Evolutionary conservation across 768 basidiomycete species (phyloP).

Genomic region (Favolaschia claudopus): DNA sequence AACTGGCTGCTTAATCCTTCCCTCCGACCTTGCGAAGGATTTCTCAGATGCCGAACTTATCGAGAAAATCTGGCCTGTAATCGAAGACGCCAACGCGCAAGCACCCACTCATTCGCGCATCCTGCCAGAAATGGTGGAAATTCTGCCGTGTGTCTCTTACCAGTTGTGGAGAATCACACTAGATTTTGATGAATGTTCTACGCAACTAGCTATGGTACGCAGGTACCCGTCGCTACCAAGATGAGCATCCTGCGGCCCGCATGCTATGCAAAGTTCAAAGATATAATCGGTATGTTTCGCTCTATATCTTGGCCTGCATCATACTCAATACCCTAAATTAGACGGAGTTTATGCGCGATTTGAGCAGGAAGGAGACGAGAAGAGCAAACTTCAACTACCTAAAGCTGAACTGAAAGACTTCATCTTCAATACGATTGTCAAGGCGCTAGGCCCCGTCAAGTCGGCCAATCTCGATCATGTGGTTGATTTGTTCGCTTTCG

Average conservation of each 20-base stretch:
- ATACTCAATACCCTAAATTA: background rate
- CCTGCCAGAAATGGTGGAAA: conserved; percentile 55
- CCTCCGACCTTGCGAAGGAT: conserved; percentile 46
- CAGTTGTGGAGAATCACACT: too few species aligned
- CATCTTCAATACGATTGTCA: conserved; percentile 42
- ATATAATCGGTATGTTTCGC: conserved; percentile 47
- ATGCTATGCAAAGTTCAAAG: conserved; percentile 59
- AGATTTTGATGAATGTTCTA: too few species aligned
- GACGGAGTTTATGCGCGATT: conserved; percentile 48
- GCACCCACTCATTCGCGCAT: conserved; percentile 63
- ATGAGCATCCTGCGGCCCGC: conserved; percentile 56
- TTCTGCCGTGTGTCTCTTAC: conserved; percentile 53
- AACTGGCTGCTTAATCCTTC: conserved; percentile 58
- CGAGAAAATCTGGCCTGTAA: conserved; percentile 49
- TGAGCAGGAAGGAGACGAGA: conserved; percentile 45
- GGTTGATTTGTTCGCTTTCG: conserved; percentile 55
- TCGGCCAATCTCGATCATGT: conserved; percentile 36
- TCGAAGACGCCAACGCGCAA: conserved; percentile 57
- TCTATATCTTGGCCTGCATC: background rate
- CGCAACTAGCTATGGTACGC: conserved; percentile 43
- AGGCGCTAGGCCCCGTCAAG: conserved; percentile 41
- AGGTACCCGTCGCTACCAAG: conserved; percentile 61
- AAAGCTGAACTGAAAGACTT: conserved; percentile 43
- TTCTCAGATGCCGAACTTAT: conserved; percentile 33
- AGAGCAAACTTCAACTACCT: conserved; percentile 32